Conservation (phyloP, 176 grass and related monocot species). For the Ensete ventricosum region DNA sequence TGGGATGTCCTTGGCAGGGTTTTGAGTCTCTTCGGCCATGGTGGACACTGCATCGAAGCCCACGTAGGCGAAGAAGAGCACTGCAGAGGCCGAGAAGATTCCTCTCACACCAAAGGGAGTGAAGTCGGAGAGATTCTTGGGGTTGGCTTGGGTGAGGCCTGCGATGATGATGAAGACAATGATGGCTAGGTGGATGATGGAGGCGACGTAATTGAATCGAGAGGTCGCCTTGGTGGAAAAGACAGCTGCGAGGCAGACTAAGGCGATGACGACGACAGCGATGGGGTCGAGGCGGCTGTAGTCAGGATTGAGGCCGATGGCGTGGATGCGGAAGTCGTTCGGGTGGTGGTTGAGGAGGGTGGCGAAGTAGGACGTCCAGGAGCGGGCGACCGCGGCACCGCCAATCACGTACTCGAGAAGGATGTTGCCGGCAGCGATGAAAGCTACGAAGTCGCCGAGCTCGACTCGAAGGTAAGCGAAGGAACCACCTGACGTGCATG, state of each 20-base stretch:
- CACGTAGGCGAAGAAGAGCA: slow-evolving; percentile 49
- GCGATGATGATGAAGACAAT: slow-evolving; percentile 9
- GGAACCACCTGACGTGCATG: neutral
- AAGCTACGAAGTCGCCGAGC: slow-evolving; percentile 13
- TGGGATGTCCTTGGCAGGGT: slow-evolving; percentile 33
- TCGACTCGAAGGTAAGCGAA: slow-evolving; percentile 13
- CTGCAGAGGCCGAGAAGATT: slow-evolving; percentile 25
- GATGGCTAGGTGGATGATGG: slow-evolving; percentile 4
- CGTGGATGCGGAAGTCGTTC: slow-evolving; percentile 15
- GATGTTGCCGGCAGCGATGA: slow-evolving; percentile 13
- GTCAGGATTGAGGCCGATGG: neutral
- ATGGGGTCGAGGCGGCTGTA: slow-evolving; percentile 16
- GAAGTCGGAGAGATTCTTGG: slow-evolving; percentile 7
- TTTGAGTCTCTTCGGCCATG: slow-evolving; percentile 43
- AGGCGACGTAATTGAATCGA: slow-evolving; percentile 10
- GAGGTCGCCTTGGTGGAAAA: slow-evolving; percentile 2
- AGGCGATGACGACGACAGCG: neutral
- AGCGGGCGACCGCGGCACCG: slow-evolving; percentile 1
- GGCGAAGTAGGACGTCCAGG: slow-evolving; percentile 19
- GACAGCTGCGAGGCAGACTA: neutral
- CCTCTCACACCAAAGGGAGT: slow-evolving; percentile 28
- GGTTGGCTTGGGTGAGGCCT: neutral
- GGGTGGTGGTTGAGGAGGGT: slow-evolving; percentile 13
- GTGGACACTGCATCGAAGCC: slow-evolving; percentile 51
- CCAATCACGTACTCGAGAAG: slow-evolving; percentile 12